Evolutionary conservation across 805 yeast species (phyloP), one percentile per base, ranked within the genome.

Genomic region (Pichia rugopelliculosa): DNA sequence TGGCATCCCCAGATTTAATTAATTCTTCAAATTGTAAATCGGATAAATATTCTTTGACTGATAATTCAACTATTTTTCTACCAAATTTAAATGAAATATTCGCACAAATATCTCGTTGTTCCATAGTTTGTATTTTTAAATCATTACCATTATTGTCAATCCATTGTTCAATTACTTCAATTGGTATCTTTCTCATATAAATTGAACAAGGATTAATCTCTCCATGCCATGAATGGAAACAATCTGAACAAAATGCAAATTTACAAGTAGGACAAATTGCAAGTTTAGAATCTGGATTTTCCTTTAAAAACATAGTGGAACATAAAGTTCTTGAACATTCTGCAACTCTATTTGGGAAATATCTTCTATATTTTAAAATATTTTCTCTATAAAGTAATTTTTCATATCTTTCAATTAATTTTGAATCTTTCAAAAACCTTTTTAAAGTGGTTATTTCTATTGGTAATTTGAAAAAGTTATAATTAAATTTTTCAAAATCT

Each of bases 161-260:
- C 55, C 70, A 65, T 2, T 57, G 53, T 12, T 64, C 61, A 0
- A 76, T 53, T 48, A 72, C 75, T 17, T 58, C 63, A 44, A 62
- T 65, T 3, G 75, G 60, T 15, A 70, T 64, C 4, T 64, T 65
- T 15, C 52, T 70, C 56, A 43, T 58, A 50, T 51, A 66, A 50
- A 57, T 56, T 44, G 55, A 63, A 58, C 87, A 81, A 24, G 57
- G 57, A 48, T 73, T 73, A 44, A 65, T 67, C 15, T 67, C 65
- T 1, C 84, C 83, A 60, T 81, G 87, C 80, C 82, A 80, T 3
- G 84, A 75, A 52, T 73, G 80, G 6, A 69, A 60, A 59, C 87
- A 81, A 24, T 68, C 68, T 50, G 68, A 68, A 55, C 87, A 81
- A 52, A 79, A 81, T 0, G 80, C 79, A 52, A 72, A 68, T 11